Conservation (phyloP, 805 yeast genomes). For the Saturnispora quitensis region DNA sequence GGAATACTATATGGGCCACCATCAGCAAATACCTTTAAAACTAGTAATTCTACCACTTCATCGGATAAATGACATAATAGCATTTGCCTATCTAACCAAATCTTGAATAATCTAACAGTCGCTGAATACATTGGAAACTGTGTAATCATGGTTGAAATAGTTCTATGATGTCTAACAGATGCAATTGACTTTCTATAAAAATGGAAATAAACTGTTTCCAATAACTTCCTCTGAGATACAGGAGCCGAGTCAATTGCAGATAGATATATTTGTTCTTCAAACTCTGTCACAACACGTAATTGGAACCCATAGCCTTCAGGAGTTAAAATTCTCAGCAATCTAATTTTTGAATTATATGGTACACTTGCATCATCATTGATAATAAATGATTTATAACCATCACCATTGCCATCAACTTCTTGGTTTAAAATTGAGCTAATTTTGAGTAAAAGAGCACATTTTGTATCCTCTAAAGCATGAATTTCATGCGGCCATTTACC, state of each 20-base stretch:
- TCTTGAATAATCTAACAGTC: constrained; percentile 75
- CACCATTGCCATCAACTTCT: constrained; percentile 30
- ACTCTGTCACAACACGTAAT: constrained; percentile 67
- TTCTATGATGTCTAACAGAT: constrained; percentile 71
- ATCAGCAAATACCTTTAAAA: constrained; percentile 76
- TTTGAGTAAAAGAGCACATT: constrained; percentile 78
- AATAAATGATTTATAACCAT: constrained; percentile 43
- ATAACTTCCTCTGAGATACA: constrained; percentile 47
- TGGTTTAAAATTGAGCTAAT: constrained; percentile 40
- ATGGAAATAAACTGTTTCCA: constrained; percentile 54
- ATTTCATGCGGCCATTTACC: constrained; percentile 95
- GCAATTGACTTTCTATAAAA: constrained; percentile 60
- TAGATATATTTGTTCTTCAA: constrained; percentile 68
- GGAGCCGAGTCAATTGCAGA: constrained; percentile 62
- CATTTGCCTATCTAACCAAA: constrained; percentile 82
- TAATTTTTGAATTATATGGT: constrained; percentile 54
- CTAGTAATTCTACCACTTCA: constrained; percentile 74
- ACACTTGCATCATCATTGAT: constrained; percentile 55
- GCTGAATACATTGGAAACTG: constrained; percentile 68
- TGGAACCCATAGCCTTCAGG: constrained; percentile 89
- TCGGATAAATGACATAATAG: constrained; percentile 64
- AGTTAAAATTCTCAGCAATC: constrained; percentile 55
- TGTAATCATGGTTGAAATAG: constrained; percentile 60
- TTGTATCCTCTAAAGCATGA: constrained; percentile 75
- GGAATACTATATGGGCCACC: constrained; percentile 82